phyloP scores from a whole-genome alignment of 2,329 filamentous ascomycete genomes.

The Thelonectria blattea region DNA sequence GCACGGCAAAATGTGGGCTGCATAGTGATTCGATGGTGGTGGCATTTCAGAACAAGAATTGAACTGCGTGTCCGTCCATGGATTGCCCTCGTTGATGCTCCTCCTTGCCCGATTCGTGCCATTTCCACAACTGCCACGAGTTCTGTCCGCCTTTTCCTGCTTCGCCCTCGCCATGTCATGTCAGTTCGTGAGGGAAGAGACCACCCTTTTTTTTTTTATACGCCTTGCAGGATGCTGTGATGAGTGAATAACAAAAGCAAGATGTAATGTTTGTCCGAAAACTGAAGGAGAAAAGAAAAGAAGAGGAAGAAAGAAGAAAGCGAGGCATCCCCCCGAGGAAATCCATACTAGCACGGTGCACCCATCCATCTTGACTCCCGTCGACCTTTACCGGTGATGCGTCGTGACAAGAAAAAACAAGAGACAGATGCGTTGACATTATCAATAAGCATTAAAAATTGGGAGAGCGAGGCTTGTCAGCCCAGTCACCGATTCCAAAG shows the following conservation, averaged over 20 bases:
- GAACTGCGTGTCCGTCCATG: not conserved
- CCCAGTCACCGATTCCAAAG: conserved; percentile 33
- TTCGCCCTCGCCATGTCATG: not conserved
- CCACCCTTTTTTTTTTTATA: too few relatives aligned
- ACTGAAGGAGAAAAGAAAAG: not conserved
- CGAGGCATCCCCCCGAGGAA: too few relatives aligned
- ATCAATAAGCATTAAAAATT: not conserved
- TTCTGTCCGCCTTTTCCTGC: not conserved
- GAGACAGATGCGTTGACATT: not conserved
- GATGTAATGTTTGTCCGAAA: not conserved
- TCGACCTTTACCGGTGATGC: too few relatives aligned
- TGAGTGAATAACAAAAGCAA: not conserved
- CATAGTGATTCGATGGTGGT: not conserved
- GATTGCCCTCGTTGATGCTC: not conserved
- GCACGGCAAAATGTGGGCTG: not conserved
- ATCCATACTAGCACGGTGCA: too few relatives aligned
- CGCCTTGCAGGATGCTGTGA: not conserved
- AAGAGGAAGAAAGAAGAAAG: too few relatives aligned
- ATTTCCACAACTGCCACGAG: not conserved
- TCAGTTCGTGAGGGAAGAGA: not conserved
- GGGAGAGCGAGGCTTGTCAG: conserved; percentile 23
- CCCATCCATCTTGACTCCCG: too few relatives aligned
- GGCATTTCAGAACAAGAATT: not conserved
- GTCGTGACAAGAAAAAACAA: not conserved
- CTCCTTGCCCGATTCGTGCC: not conserved